Base-by-base conservation (phyloP, 768 basidiomycete genomes). In the Boletus reticuloceps region DNA sequence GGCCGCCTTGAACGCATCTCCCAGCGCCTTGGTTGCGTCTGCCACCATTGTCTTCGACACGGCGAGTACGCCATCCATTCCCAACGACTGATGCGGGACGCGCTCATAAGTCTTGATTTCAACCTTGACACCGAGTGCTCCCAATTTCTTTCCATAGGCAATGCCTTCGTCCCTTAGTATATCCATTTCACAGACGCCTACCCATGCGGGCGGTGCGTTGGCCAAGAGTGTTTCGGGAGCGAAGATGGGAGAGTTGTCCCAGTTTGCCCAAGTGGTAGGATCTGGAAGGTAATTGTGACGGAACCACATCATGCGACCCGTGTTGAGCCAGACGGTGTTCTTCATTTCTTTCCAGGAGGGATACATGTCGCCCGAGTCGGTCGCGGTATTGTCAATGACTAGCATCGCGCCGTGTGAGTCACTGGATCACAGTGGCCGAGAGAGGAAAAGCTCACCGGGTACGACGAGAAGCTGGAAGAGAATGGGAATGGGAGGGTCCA, bases 291-390 rank as follows among this genome's bases (percentile, higher is more conserved):
- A 90, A 58, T 83, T 81, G 47, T 74, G 66, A 22, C 80, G 74
- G 79, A 85, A 89, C 88, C 88, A 91, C 43, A 81, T 58, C 86
- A 89, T 89, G 39, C 83, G 81, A 2, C 62, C 80, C 2, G 81
- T 84, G 4, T 72, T 69, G 34, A 91, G 77, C 77, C 84, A 83
- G 1, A 83, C 79, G 1, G 86, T 79, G 47, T 82, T 64, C 27
- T 74, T 71, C 62, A 85, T 85, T 56, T 80, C 77, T 9, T 68
- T 69, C 86, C 87, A 89, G 25, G 78, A 79, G 27, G 68, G 66
- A 60, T 81, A 74, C 0, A 69, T 66, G 1, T 56, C 66, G 22
- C 61, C 75, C 50, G 61, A 70, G 54, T 59, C 64, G 7, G 76
- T 76, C 11, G 83, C 81, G 1, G 88, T 88, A 71, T 89, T 89